Percentiles rank a stretch among this genome's conserved stretches.
Evolutionary conservation across 306 rosid genomes (phyloP).

Genomic region (Cucurbita maxima): DNA sequence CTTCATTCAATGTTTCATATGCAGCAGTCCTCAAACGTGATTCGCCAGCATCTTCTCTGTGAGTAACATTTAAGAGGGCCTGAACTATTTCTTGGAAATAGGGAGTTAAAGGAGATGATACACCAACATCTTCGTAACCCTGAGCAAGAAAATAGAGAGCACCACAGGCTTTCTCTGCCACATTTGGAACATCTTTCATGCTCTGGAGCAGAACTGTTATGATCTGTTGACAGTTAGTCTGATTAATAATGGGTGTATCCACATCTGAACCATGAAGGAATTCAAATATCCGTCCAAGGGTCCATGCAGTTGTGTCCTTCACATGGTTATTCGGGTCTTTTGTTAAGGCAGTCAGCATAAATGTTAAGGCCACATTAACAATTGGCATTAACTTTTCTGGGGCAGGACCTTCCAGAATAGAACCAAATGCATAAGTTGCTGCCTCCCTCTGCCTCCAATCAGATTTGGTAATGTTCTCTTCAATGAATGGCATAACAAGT

Average conservation of each 20-base stretch:
- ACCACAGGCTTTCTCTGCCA: conserved; percentile 96
- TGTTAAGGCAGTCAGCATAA: conserved; percentile 69
- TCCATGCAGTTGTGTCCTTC: conserved; percentile 97
- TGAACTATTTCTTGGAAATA: conserved; percentile 66
- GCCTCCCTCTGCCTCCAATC: conserved; percentile 98
- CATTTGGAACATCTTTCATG: conserved; percentile 88
- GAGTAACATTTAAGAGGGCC: conserved; percentile 62
- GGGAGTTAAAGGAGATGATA: conserved; percentile 57
- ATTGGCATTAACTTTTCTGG: conserved; percentile 75
- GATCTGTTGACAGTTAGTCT: conserved; percentile 65
- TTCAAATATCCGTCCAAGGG: conserved; percentile 88
- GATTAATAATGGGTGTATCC: conserved; percentile 69
- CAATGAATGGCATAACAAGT: conserved; percentile 83
- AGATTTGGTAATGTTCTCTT: conserved; percentile 73
- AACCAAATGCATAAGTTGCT: conserved; percentile 92
- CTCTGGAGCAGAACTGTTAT: conserved; percentile 67
- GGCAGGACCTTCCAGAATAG: conserved; percentile 86
- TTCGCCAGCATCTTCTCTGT: conserved; percentile 80
- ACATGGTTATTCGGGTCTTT: conserved; percentile 80
- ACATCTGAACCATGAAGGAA: conserved; percentile 76
- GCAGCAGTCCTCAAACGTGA: conserved; percentile 93
- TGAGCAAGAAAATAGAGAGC: conserved; percentile 90
- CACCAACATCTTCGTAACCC: conserved; percentile 73
- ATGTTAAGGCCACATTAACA: conserved; percentile 58
- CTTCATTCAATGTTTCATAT: conserved; percentile 84